A percentile compares a stretch with the other conserved stretches of the same genome.
Conservation (phyloP, 345 rosid species). For the Arabidopsis arenosa region DNA sequence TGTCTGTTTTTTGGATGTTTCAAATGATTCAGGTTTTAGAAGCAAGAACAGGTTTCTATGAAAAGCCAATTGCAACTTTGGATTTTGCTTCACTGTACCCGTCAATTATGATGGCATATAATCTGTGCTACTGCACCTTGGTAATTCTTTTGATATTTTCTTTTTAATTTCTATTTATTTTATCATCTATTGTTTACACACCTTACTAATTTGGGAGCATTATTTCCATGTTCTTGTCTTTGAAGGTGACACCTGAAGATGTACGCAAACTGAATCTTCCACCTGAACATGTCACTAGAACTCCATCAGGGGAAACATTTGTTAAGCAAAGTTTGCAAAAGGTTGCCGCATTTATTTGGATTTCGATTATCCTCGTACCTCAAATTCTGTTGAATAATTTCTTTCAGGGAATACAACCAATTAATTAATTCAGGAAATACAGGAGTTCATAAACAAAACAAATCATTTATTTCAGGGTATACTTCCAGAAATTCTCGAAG, state of each 20-base stretch:
- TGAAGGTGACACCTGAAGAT: constrained; percentile 90
- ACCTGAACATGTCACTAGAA: constrained; percentile 79
- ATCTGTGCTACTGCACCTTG: constrained; percentile 94
- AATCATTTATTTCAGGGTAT: constrained; percentile 67
- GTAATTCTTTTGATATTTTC: constrained; percentile 50
- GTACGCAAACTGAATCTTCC: constrained; percentile 79
- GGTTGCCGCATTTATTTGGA: constrained; percentile 49
- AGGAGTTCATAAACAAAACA: constrained; percentile 20
- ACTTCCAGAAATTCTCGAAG: constrained; percentile 99
- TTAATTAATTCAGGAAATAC: neutral
- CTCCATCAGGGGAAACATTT: constrained; percentile 95
- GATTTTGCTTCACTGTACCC: constrained; percentile 99
- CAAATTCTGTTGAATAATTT: constrained; percentile 17
- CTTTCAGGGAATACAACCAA: constrained; percentile 19
- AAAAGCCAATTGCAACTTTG: constrained; percentile 92
- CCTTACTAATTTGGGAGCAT: constrained; percentile 26
- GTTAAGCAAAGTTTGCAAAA: constrained; percentile 85
- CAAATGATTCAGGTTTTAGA: constrained; percentile 75
- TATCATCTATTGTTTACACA: constrained; percentile 2
- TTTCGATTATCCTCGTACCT: neutral
- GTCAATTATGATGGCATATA: constrained; percentile 99
- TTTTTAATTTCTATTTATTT: constrained; percentile 1
- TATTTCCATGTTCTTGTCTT: constrained; percentile 36
- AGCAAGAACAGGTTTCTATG: constrained; percentile 89
- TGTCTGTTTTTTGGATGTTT: constrained; percentile 33